These are phyloP conservation scores for Boletus mariae DNA, from an alignment of 1,284 basidiomycete genomes.

Conservation along the genomic window DNA sequence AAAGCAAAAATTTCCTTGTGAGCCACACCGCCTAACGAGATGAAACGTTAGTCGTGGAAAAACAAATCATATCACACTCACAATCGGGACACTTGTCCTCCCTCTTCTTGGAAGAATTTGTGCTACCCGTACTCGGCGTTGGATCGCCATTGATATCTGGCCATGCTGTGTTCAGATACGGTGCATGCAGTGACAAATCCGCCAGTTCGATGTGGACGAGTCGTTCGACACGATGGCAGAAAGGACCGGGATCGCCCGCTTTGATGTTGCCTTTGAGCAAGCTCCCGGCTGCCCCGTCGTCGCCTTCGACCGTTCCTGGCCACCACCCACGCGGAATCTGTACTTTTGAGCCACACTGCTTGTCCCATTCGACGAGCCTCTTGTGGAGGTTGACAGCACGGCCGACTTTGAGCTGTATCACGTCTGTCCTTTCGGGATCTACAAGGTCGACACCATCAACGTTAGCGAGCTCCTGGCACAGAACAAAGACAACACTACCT, in stretches of 20 bases:
- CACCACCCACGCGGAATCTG: conserved; percentile 51
- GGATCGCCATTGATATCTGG: conserved; percentile 24
- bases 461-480: neutral
- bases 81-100: conserved; percentile 35
- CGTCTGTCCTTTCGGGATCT: conserved; percentile 31
- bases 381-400: conserved; percentile 45
- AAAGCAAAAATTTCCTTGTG: conserved; percentile 80
- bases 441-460: neutral
- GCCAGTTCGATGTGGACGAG: conserved; percentile 73
- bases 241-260: conserved; percentile 50
- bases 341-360: conserved; percentile 55
- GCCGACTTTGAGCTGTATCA: conserved; percentile 50
- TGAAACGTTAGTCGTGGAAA: conserved; percentile 1
- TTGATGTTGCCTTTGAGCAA: conserved; percentile 46
- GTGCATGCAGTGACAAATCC: conserved; percentile 56
- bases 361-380: conserved; percentile 69
- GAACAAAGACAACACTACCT: conserved; percentile 38
- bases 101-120: conserved; percentile 11
- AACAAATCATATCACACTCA: conserved; percentile 10
- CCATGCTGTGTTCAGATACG: conserved; percentile 55
- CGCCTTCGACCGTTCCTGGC: conserved; percentile 39
- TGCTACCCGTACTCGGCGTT: neutral
- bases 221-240: conserved; percentile 52
- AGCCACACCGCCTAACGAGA: conserved; percentile 44
- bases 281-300: conserved; percentile 21